These are phyloP conservation scores for Macadamia integrifolia DNA, from an alignment of 164 flowering plant species.

Conservation along the genomic window DNA sequence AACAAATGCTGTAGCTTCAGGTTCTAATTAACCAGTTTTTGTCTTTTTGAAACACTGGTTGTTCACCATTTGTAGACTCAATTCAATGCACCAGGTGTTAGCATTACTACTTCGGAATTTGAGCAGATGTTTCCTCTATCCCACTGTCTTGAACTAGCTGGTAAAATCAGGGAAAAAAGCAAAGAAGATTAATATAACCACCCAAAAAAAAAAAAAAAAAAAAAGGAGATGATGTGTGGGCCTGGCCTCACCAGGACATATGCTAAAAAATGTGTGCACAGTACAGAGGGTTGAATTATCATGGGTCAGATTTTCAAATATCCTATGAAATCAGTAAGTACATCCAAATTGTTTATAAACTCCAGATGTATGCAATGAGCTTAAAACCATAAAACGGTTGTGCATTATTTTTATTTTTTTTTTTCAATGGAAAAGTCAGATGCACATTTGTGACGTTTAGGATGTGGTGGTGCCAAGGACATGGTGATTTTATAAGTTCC, in stretches of 20 bases:
- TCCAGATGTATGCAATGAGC: no score
- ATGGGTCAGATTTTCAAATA: no score
- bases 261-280: background rate
- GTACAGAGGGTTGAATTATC: no score
- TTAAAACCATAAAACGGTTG: no score
- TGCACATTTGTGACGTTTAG: no score
- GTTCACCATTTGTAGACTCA: background rate
- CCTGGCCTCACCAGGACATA: background rate
- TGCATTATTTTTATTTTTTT: no score
- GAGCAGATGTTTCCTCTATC: slow-evolving; percentile 27
- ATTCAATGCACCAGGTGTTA: background rate
- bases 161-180: slow-evolving; percentile 1
- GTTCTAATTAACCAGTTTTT: background rate
- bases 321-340: background rate
- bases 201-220: background rate
- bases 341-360: background rate
- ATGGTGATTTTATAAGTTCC: background rate
- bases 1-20: background rate
- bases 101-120: slow-evolving; percentile 16
- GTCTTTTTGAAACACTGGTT: background rate
- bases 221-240: background rate
- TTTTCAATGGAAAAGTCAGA: no score
- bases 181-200: background rate
- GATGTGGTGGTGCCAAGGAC: background rate
- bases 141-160: slow-evolving; percentile 55